Evolutionary conservation across 345 rosid genomes (phyloP).

Genomic region (Ricinus communis): DNA sequence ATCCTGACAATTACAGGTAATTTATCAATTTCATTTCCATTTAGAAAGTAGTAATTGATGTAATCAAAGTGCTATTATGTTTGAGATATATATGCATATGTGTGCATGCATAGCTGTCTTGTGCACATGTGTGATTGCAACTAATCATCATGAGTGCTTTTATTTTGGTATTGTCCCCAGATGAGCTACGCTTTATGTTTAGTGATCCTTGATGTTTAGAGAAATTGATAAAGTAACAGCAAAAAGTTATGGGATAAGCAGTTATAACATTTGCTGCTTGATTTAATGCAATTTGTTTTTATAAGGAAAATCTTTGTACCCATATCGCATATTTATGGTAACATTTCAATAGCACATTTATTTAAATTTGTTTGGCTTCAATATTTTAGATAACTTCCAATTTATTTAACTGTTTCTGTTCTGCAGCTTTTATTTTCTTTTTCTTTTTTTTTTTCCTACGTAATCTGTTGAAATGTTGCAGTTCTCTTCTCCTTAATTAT

Average conservation of each 20-base stretch:
- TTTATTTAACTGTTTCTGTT: neutral
- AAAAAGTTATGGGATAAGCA: neutral
- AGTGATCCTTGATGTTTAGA: neutral
- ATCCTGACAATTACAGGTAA: constrained; percentile 98
- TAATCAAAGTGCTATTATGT: neutral
- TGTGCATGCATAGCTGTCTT: neutral
- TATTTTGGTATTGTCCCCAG: neutral
- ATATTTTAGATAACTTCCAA: neutral
- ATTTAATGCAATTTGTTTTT: neutral
- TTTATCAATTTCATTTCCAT: neutral
- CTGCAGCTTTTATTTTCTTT: neutral
- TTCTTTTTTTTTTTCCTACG: neutral
- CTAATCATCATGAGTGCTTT: neutral
- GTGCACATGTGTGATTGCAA: neutral
- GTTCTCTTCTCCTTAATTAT: neutral
- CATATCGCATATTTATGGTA: neutral
- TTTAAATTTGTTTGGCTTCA: neutral
- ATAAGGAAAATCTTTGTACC: neutral
- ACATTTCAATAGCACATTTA: neutral
- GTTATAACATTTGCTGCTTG: neutral
- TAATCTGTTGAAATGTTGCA: neutral
- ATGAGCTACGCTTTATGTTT: neutral
- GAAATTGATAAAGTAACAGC: neutral
- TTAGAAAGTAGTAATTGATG: neutral
- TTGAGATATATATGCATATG: neutral